These are phyloP conservation scores for Hericium alpestre DNA, from an alignment of 768 basidiomycete species.

Conservation along the genomic window DNA sequence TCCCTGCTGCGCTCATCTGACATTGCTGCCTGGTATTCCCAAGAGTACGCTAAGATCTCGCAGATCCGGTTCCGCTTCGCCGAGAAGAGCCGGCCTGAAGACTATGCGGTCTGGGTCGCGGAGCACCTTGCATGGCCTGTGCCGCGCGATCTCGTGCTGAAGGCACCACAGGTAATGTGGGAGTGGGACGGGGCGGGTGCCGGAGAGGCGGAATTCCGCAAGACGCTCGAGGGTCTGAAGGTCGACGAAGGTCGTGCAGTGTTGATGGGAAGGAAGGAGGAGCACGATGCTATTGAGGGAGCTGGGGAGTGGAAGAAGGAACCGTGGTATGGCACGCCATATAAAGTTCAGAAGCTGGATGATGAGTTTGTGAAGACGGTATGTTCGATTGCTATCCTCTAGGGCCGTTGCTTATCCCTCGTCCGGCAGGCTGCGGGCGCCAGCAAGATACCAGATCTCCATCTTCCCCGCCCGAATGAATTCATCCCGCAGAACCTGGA, in stretches of 20 bases:
- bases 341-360: slow-evolving; percentile 63
- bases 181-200: slow-evolving; percentile 53
- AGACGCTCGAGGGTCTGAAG: slow-evolving; percentile 49
- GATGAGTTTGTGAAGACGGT: slow-evolving; percentile 50
- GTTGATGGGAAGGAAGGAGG: slow-evolving; percentile 69
- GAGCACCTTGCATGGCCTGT: slow-evolving; percentile 72
- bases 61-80: slow-evolving; percentile 74
- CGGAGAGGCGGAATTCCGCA: slow-evolving; percentile 42
- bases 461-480: slow-evolving; percentile 75
- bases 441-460: slow-evolving; percentile 58
- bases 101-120: slow-evolving; percentile 68
- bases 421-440: slow-evolving; percentile 44
- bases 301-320: slow-evolving; percentile 57
- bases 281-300: slow-evolving; percentile 39
- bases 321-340: slow-evolving; percentile 88
- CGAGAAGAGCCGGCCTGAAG: slow-evolving; percentile 73
- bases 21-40: slow-evolving; percentile 58
- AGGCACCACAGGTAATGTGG: slow-evolving; percentile 58
- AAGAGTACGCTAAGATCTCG: slow-evolving; percentile 64
- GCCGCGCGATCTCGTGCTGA: slow-evolving; percentile 66
- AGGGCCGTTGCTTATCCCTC: slow-evolving; percentile 1
- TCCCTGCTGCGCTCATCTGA: slow-evolving; percentile 52
- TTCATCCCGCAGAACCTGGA: slow-evolving; percentile 85
- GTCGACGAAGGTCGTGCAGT: slow-evolving; percentile 56
- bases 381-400: slow-evolving; percentile 4